Percentiles rank a stretch among this genome's conserved stretches.
Evolutionary conservation across 2,329 filamentous ascomycete species (phyloP).

Genomic region (Verticillium nubilum): DNA sequence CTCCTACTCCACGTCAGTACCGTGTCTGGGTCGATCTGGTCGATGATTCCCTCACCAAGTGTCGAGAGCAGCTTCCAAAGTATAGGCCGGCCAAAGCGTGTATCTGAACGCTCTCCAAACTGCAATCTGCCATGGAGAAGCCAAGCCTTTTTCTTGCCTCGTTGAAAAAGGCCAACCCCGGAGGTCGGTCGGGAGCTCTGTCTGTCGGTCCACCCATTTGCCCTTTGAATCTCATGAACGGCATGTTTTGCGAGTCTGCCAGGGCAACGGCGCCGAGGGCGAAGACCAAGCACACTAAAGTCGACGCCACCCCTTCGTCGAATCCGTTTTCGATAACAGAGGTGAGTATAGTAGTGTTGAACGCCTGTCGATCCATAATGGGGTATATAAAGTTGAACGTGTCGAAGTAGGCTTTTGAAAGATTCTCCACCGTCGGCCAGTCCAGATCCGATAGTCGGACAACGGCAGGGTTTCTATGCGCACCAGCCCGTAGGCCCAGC

Average conservation of each 20-base stretch:
- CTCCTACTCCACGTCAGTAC: slow-evolving; percentile 32
- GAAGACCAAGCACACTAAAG: slow-evolving; percentile 51
- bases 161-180: slow-evolving; percentile 55
- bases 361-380: slow-evolving; percentile 51
- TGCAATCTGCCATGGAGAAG: slow-evolving; percentile 48
- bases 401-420: slow-evolving; percentile 52
- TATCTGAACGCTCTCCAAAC: slow-evolving; percentile 54
- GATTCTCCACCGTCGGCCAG: slow-evolving; percentile 42
- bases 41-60: slow-evolving; percentile 5
- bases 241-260: slow-evolving; percentile 40
- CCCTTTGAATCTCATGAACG: slow-evolving; percentile 37
- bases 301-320: slow-evolving; percentile 40
- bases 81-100: slow-evolving; percentile 51
- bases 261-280: slow-evolving; percentile 54
- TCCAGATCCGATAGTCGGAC: slow-evolving; percentile 23
- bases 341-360: slow-evolving; percentile 40
- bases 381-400: slow-evolving; percentile 54
- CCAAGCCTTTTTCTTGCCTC: slow-evolving; percentile 56
- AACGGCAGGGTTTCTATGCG: background rate
- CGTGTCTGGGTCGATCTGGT: background rate
- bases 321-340: slow-evolving; percentile 42
- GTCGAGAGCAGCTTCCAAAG: slow-evolving; percentile 40
- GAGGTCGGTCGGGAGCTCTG: slow-evolving; percentile 41
- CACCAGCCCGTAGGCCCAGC: background rate
- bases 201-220: slow-evolving; percentile 47